phyloP scores from a whole-genome alignment of 768 basidiomycete genomes.

The Austroboletus festivus region DNA sequence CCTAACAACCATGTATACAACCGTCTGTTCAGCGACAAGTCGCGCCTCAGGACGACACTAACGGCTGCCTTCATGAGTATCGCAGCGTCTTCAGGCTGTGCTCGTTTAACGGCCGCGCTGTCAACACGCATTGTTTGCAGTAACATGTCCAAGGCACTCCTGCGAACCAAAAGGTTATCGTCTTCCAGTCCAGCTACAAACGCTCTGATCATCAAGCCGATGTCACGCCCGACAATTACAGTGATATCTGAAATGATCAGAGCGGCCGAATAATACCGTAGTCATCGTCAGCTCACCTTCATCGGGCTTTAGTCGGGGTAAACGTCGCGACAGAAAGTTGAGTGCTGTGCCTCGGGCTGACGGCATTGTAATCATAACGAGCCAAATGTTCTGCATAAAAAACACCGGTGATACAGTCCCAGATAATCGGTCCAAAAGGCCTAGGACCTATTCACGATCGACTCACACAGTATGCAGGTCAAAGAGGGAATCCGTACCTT shows the following conservation, averaged over 20 bases:
- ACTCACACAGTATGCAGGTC: slow-evolving; percentile 1
- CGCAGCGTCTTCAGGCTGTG: slow-evolving; percentile 67
- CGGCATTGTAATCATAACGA: slow-evolving; percentile 88
- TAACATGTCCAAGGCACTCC: slow-evolving; percentile 83
- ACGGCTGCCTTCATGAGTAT: slow-evolving; percentile 86
- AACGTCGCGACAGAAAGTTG: slow-evolving; percentile 78
- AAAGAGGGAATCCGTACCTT: slow-evolving; percentile 43
- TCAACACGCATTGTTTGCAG: slow-evolving; percentile 73
- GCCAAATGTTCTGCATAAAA: slow-evolving; percentile 95
- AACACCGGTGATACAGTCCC: slow-evolving; percentile 82
- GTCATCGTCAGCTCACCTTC: slow-evolving; percentile 50
- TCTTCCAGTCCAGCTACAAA: slow-evolving; percentile 91
- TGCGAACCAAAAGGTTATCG: slow-evolving; percentile 85
- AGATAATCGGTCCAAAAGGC: slow-evolving; percentile 76
- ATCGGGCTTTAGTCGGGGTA: slow-evolving; percentile 66
- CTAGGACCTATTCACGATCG: slow-evolving; percentile 56
- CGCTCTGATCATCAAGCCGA: slow-evolving; percentile 92
- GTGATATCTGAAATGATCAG: slow-evolving; percentile 49
- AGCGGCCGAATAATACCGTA: slow-evolving; percentile 2
- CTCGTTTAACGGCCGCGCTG: slow-evolving; percentile 63
- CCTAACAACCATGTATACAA: slow-evolving; percentile 94
- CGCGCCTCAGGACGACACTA: slow-evolving; percentile 86
- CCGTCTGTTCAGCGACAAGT: slow-evolving; percentile 88
- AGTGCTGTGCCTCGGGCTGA: slow-evolving; percentile 81
- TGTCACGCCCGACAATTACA: slow-evolving; percentile 74